Conservation (phyloP, 2,329 filamentous ascomycete genomes). For the Daldinia eschscholtzii region DNA sequence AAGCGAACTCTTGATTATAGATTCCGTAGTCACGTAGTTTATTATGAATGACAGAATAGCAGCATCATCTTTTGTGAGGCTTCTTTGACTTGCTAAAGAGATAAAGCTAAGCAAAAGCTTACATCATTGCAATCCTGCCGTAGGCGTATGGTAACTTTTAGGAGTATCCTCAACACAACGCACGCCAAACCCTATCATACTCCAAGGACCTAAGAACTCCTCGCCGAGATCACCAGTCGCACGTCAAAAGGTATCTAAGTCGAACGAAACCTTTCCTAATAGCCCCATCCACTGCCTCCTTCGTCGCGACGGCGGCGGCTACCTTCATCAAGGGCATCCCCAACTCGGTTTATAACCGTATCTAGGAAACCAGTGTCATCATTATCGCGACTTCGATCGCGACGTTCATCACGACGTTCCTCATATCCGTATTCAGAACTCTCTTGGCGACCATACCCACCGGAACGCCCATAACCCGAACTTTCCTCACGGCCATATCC, state of each 20-base stretch:
- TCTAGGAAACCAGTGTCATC: slow-evolving; percentile 46
- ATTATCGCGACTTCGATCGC: slow-evolving; percentile 41
- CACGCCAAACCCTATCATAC: slow-evolving; percentile 18
- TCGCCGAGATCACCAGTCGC: slow-evolving; percentile 14
- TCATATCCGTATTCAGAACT: slow-evolving; percentile 28
- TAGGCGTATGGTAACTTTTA: slow-evolving; percentile 25
- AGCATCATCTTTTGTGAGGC: slow-evolving; percentile 1
- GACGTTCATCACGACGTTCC: slow-evolving; percentile 42
- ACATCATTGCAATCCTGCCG: slow-evolving; percentile 13
- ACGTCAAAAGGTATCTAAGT: slow-evolving; percentile 18
- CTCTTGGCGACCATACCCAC: slow-evolving; percentile 43
- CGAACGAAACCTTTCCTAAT: slow-evolving; percentile 27
- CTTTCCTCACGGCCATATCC: slow-evolving; percentile 45
- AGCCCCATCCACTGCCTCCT: slow-evolving; percentile 44
- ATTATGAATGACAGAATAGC: neutral
- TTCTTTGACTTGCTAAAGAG: slow-evolving; percentile 23
- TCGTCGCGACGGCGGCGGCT: slow-evolving; percentile 42
- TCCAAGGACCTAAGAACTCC: slow-evolving; percentile 10
- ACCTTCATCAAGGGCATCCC: slow-evolving; percentile 45
- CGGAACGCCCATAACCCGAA: slow-evolving; percentile 8
- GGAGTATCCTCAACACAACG: slow-evolving; percentile 37
- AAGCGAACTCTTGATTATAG: slow-evolving; percentile 13
- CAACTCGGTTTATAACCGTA: slow-evolving; percentile 40
- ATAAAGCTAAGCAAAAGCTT: slow-evolving; percentile 11
- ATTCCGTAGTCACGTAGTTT: slow-evolving; percentile 15